Evolutionary conservation across 208 protist species (phyloP), one percentile per base, ranked within the genome.

Genomic region (Trypanosoma theileri): DNA sequence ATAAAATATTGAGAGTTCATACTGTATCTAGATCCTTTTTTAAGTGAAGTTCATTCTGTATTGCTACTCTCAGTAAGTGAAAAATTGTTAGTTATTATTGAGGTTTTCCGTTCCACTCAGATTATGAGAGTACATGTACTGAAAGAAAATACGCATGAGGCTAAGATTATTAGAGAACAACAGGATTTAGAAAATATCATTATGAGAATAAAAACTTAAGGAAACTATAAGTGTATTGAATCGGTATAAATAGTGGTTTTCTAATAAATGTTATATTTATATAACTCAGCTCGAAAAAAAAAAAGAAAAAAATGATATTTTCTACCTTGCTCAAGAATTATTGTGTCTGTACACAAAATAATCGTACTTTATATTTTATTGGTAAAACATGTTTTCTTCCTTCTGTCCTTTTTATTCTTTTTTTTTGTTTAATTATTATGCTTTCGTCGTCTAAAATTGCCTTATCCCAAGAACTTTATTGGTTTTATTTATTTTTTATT

Each of bases 351-450:
- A 35, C 6, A 6, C 6, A 35, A 35, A 35, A 35, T 1, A 35
- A 6, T 6, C 28, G 28, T 35, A 6, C 28, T 42, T 16, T 46
- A 66, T 31, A 46, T 46, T 40, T 62, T 12, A 17, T 21, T 54
- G 13, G 19, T 52, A 11, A 1, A 31, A 54, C 53, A 17, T 65
- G 4, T 65, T 44, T 55, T 35, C 42, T 21, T 52, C 19, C 19
- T 40, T 55, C 7, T 28, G 48, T 58, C 57, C 19, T 67, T 57
- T 65, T 55, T 51, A 28, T 53, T 53, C 14, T 22, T 66, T 41
- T 12, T 65, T 41, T 31, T 45, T 61, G 10, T 19, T 21, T 42
- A 10, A 35, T 35, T 35, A 35, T 6, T 35, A 35, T 35, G 28
- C 4, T 6, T 6, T 35, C 6, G 6, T 35, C 1, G 28, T 1